Evolutionary conservation across 164 flowering plant genomes (phyloP), one percentile per base, ranked within the genome.

Genomic region (Magnolia officinalis): DNA sequence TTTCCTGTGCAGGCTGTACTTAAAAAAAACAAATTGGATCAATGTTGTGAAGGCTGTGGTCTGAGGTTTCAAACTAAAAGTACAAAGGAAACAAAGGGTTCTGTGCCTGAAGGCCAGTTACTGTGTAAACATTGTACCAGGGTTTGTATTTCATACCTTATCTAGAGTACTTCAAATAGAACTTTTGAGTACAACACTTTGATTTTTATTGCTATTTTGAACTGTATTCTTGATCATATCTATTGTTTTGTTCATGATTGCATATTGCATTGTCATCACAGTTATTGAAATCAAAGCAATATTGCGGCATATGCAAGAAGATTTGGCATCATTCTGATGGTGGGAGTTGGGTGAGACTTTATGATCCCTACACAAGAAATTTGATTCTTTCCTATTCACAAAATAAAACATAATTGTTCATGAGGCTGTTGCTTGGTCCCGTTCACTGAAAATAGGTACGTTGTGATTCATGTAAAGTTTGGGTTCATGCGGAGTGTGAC

Each of bases 401-500:
- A 50, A 23, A 51, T 19, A 11, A 13, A 65, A 29, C 68, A 65
- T 7, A 23, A 29, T 29, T 37, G 18, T 68, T 67, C 23, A 45
- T 49, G 72, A 70, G 13, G 10, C 11, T 69, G 71, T 20, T 68
- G 26, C n/a, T 70, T 70, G 20, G 31, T 26, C 11, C 59, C 29
- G 21, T 24, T 29, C 63, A 67, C 52, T 70, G 31, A 11, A 73
- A 79, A 77, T 67, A 93, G 98, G 94, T 96, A 29, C 89, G 91
- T 1, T 96, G 99, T 80, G 91, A 90, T 88, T 94, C 97, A 70
- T 96, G 99, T 84, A 90, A 94, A 85, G 97, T 92, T 73, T 96
- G 98, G 99, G 90, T 96, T 67, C 98, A 96, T 79, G 95, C 98
- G 10, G 93, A 90, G 78, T 94, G 98, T 83, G 98, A 87, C 84